Base-by-base conservation (phyloP, 2,329 filamentous ascomycete species). In the Colletotrichum sp. region DNA sequence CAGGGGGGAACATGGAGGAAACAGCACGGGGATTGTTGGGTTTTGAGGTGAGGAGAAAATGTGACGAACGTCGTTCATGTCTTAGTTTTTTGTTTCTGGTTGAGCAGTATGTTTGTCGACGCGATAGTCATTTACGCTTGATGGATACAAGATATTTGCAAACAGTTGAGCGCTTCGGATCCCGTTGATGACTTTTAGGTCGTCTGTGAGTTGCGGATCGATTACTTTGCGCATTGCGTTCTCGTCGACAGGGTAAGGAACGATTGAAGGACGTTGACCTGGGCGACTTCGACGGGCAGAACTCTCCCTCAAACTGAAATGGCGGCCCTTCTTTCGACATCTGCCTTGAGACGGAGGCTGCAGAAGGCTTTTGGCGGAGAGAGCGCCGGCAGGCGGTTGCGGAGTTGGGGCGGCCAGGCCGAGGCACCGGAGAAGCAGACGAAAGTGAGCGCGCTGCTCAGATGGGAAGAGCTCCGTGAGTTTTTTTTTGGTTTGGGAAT, bases 391-490 rank as follows among this genome's bases (percentile, higher is more conserved):
- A 60, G 67, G 36, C 60, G 24, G 52, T 21, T 66, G 9, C 36
- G 66, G 39, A 26, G 36, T 8, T 59, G 36, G 74, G 52, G 67
- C 14, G n/a, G 30, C 10, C 36, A 48, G 10, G 13, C 14, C 10
- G 52, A 63, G 14, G 26, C 4, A 18, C 24, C 5, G 9, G 52
- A 68, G 12, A n/a, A 65, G 18, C 24, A 26, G 34, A 24, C 2
- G 18, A 34, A 13, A 12, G 3, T 13, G 7, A 28, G 10, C 14
- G 4, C 34, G 12, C 26, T 75, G 6, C 71, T 76, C 5, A 39
- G 24, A 6, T 75, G 71, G 74, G 39, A 63, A 7, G 60, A 76
- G 12, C 67, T 76, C 6, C 71, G 74, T 76, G 26, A 67, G 74
- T 61, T 16, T 21, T 3, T 61, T 16, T 21, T 3, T n/a, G 16